phyloP scores from a whole-genome alignment of 371 early-diverging fungal species.

The Nematocida major region DNA sequence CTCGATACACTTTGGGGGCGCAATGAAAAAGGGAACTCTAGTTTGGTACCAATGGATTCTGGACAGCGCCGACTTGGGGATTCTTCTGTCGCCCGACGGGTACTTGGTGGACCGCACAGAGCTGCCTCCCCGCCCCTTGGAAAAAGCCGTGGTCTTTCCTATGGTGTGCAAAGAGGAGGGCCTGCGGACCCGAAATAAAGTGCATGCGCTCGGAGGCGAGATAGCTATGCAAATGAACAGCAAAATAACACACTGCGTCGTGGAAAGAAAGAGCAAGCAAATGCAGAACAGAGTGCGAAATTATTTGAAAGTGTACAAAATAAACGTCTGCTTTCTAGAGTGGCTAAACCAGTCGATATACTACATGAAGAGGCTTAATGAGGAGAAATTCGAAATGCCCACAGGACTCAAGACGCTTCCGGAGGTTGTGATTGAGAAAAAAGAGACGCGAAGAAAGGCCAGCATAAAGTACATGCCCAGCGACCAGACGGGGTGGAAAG shows the following conservation, averaged over 20 bases:
- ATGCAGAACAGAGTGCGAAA: background rate
- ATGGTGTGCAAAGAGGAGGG: slow-evolving; percentile 17
- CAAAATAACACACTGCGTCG: slow-evolving; percentile 28
- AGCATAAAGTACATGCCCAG: background rate
- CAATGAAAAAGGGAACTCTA: slow-evolving; percentile 26
- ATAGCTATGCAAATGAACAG: slow-evolving; percentile 27
- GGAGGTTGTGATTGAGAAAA: background rate
- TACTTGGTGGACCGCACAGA: slow-evolving; percentile 23
- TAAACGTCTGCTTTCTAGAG: slow-evolving; percentile 20
- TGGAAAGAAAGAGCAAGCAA: slow-evolving; percentile 8
- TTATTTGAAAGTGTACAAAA: slow-evolving; percentile 11
- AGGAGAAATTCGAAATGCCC: background rate
- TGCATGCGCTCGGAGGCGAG: slow-evolving; percentile 22
- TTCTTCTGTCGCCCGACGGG: slow-evolving; percentile 53
- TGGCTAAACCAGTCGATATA: slow-evolving; percentile 51
- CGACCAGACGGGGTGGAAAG: slow-evolving; percentile 17
- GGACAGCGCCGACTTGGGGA: slow-evolving; percentile 58
- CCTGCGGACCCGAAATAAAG: slow-evolving; percentile 8
- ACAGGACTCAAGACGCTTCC: background rate
- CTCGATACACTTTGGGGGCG: slow-evolving; percentile 47
- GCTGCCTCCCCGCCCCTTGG: slow-evolving; percentile 17
- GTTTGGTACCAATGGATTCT: slow-evolving; percentile 64
- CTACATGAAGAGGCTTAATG: slow-evolving; percentile 42
- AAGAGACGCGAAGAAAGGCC: slow-evolving; percentile 17
- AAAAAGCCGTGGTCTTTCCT: background rate